Conservation (phyloP, 139 green algal genomes). For the Raphidocelis subcapitata region DNA sequence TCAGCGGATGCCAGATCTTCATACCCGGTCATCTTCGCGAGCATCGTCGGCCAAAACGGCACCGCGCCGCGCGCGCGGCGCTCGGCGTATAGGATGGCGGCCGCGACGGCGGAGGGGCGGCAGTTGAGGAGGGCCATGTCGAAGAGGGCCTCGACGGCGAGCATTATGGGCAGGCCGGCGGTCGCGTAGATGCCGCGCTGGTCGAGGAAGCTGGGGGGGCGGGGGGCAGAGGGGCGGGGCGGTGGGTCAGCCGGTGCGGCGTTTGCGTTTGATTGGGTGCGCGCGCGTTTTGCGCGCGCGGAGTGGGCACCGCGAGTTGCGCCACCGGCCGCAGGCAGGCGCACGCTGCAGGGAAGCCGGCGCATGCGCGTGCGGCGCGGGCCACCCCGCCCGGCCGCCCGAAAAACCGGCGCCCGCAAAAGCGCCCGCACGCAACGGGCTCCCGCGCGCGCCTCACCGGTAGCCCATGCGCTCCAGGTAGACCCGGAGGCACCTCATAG, state of each 20-base stretch:
- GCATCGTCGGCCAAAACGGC: slow-evolving; percentile 82
- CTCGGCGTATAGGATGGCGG: slow-evolving; percentile 79
- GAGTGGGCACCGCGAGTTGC: no score
- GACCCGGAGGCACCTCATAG: slow-evolving; percentile 70
- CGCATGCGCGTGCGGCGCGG: no score
- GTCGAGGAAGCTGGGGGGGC: slow-evolving; percentile 23
- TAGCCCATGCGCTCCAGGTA: slow-evolving; percentile 74
- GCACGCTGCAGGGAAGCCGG: no score
- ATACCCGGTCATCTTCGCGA: slow-evolving; percentile 82
- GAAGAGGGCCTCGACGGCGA: slow-evolving; percentile 59
- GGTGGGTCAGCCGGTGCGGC: not conserved
- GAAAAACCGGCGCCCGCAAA: no score
- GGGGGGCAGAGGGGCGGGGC: not conserved
- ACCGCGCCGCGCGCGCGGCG: slow-evolving; percentile 71
- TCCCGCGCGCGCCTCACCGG: not conserved
- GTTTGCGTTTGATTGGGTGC: not conserved
- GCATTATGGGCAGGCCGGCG: slow-evolving; percentile 49
- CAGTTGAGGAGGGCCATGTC: slow-evolving; percentile 84
- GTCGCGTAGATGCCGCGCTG: slow-evolving; percentile 39
- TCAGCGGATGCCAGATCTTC: slow-evolving; percentile 76
- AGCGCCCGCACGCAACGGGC: no score
- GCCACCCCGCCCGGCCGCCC: no score
- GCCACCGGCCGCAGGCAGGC: no score
- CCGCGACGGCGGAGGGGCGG: slow-evolving; percentile 77
- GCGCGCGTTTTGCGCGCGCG: no score